Evolutionary conservation across 164 flowering plant genomes (phyloP), one percentile per base, ranked within the genome.

Genomic region (Umbellularia californica): DNA sequence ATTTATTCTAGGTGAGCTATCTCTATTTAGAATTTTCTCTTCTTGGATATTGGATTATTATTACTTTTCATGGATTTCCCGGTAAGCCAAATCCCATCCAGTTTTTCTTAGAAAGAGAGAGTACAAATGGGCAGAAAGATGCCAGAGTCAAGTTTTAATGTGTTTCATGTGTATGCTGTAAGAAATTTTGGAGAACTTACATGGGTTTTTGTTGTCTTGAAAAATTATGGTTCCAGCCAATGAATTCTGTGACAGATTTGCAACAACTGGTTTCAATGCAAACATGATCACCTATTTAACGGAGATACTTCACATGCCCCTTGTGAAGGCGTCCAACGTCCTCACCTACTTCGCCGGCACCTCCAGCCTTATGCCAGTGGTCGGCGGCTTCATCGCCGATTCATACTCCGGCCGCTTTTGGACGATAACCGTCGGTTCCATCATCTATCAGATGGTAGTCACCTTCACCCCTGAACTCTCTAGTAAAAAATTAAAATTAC

Each of bases 221-320:
- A 41, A 41, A 7, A 25, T 12, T 30, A 52, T 28, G 3, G 23
- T 7, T 73, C 65, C 91, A 90, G 95, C 84, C 28, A 89, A 83
- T 70, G 95, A 90, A 30, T 60, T 85, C 52, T 87, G 92, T 25
- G 95, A 90, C 33, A 81, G 85, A 77, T 87, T 90, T 70, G 92
- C 90, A 0, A 17, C 79, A 1, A 66, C 82, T 23, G 95, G 95
- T 12, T 89, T 86, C 70, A 83, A 87, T 71, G 83, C 89, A 25
- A 90, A 90, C 78, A 81, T 90, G 92, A 89, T 90, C 73, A 86
- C 88, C 3, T 90, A 89, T 77, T 76, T 90, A 62, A 90, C 92
- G n/a, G n/a, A 0, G 80, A 85, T 24, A 75, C 88, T 90, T 1
- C 88, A 89, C 81, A 65, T 90, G 89, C 88, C 92, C 3, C 75